These are phyloP conservation scores for Paramecium bursaria DNA, from an alignment of 73 alveolate species.

Conservation along the genomic window DNA sequence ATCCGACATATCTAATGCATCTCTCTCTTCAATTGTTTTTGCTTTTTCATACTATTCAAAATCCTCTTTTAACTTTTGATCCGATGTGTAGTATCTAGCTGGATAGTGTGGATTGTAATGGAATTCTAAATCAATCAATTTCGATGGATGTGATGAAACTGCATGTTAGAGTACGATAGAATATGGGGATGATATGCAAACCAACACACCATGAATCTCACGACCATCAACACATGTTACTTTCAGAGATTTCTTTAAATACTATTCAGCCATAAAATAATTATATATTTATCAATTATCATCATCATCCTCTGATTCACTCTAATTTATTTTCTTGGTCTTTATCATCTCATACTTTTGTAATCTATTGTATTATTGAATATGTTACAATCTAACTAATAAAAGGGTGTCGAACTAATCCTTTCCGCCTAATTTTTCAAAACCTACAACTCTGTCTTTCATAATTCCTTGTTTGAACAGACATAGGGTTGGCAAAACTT, in stretches of 20 bases:
- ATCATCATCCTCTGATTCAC: constrained; percentile 75
- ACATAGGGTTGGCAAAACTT: constrained; percentile 94
- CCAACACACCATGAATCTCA: constrained; percentile 20
- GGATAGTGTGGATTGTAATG: constrained; percentile 43
- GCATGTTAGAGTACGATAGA: constrained; percentile 43
- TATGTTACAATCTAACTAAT: constrained; percentile 69
- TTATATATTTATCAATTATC: constrained; percentile 61
- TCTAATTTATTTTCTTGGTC: constrained; percentile 78
- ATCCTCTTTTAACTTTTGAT: constrained; percentile 8
- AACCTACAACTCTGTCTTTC: constrained; percentile 93
- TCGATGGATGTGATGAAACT: constrained; percentile 13
- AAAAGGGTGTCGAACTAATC: constrained; percentile 91
- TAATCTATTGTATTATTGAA: constrained; percentile 36
- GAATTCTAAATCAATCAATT: constrained; percentile 27
- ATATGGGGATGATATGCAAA: constrained; percentile 34
- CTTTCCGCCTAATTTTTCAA: constrained; percentile 90
- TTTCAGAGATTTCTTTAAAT: constrained; percentile 21
- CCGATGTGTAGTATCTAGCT: constrained; percentile 44
- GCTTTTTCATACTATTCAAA: neutral
- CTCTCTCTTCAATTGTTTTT: neutral
- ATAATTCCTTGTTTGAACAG: constrained; percentile 93
- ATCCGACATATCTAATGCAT: neutral
- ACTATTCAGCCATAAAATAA: constrained; percentile 41
- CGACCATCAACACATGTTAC: constrained; percentile 26
- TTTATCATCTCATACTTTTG: constrained; percentile 75